Percentiles rank a stretch among this genome's conserved stretches.
phyloP scores from a whole-genome alignment of 202 grass and related monocot genomes.

The Cymbopogon flexuosus region DNA sequence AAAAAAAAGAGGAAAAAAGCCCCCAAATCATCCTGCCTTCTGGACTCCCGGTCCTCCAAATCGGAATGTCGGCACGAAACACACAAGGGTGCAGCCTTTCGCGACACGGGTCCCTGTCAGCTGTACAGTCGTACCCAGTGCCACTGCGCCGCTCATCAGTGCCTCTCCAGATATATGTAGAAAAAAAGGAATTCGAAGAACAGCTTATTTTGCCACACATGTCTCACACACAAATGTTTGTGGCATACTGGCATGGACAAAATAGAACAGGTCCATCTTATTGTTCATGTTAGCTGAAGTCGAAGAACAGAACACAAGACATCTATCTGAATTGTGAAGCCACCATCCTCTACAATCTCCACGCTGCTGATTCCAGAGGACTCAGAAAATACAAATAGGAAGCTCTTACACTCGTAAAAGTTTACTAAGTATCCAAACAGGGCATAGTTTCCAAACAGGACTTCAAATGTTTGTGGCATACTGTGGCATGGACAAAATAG shows the following conservation, averaged over 20 bases:
- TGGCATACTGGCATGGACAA: too few relatives aligned
- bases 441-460: too few relatives aligned
- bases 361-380: background rate
- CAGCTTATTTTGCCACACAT: too few relatives aligned
- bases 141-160: background rate
- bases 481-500: too few relatives aligned
- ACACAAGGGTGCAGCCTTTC: slow-evolving; percentile 18
- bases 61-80: slow-evolving; percentile 26
- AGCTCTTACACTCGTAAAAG: too few relatives aligned
- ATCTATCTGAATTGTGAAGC: background rate
- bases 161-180: background rate
- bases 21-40: background rate
- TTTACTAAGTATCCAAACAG: too few relatives aligned
- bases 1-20: background rate
- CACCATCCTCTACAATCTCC: background rate
- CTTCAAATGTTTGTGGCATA: too few relatives aligned
- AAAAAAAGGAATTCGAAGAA: background rate
- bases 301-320: background rate
- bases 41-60: slow-evolving; percentile 30
- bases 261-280: background rate
- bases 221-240: too few relatives aligned
- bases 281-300: background rate
- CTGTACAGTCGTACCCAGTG: too few relatives aligned
- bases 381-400: too few relatives aligned
- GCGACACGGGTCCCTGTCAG: background rate